Percentiles rank a stretch among this genome's conserved stretches.
phyloP scores from a whole-genome alignment of 1,284 basidiomycete species.

The Cryptococcus sp. region DNA sequence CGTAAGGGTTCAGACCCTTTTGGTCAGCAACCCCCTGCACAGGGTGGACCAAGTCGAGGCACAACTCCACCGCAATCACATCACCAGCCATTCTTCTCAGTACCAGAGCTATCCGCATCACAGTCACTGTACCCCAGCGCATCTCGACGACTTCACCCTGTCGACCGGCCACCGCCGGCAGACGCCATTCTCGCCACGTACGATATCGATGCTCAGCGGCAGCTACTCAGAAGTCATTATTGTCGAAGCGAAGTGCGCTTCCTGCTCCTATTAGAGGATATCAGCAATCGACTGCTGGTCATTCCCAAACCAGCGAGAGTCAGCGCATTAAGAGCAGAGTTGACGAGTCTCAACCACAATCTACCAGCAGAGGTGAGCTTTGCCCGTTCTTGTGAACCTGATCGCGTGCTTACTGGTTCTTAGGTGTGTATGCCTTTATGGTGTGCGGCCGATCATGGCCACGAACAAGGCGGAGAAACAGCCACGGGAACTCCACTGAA shows the following conservation, averaged over 20 bases:
- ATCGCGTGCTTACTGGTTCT: too few relatives aligned
- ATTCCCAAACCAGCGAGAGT: conserved; percentile 93
- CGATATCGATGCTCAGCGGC: conserved; percentile 65
- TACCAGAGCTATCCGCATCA: conserved; percentile 58
- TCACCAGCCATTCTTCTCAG: conserved; percentile 59
- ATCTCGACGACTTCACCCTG: conserved; percentile 15
- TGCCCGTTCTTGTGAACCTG: not conserved
- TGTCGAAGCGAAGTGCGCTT: conserved; percentile 93
- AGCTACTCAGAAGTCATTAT: conserved; percentile 83
- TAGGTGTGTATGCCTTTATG: conserved; percentile 86
- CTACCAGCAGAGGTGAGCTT: conserved; percentile 81
- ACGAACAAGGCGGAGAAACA: conserved; percentile 52
- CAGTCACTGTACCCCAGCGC: conserved; percentile 10
- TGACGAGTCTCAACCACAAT: conserved; percentile 94
- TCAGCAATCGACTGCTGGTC: conserved; percentile 86
- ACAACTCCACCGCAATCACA: conserved; percentile 39
- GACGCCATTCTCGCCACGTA: conserved; percentile 60
- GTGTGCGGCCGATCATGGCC: conserved; percentile 68
- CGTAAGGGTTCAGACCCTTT: conserved; percentile 43
- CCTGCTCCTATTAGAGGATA: conserved; percentile 83
- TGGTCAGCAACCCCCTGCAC: conserved; percentile 23
- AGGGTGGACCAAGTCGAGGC: conserved; percentile 11
- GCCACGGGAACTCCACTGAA: conserved; percentile 54
- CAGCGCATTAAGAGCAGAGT: conserved; percentile 89
- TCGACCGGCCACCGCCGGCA: conserved; percentile 54